Percentiles rank a stretch among this genome's conserved stretches.
phyloP scores from a whole-genome alignment of 176 grass and related monocot genomes.

The Oryza meridionalis region DNA sequence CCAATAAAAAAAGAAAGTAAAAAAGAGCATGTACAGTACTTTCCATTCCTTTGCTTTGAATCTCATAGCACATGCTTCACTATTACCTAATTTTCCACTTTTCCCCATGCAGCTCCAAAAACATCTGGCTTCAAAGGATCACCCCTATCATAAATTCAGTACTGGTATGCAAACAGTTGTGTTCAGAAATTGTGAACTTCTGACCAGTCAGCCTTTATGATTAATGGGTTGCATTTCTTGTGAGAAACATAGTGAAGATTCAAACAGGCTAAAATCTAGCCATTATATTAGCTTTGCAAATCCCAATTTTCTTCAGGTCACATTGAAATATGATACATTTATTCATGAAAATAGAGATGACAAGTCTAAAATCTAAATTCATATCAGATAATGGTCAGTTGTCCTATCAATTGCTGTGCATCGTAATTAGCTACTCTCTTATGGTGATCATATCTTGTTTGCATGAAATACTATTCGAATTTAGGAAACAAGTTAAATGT shows the following conservation, averaged over 20 bases:
- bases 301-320: neutral
- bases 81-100: slow-evolving; percentile 15
- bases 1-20: neutral
- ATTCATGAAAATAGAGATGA: neutral
- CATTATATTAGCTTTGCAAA: neutral
- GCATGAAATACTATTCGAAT: neutral
- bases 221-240: neutral
- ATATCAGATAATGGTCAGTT: neutral
- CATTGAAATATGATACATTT: neutral
- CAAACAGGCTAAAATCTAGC: neutral
- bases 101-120: slow-evolving; percentile 65
- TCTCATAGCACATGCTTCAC: neutral
- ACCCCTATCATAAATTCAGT: slow-evolving; percentile 95
- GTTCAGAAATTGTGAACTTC: neutral
- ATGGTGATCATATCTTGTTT: slow-evolving; percentile 8
- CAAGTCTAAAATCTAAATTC: neutral
- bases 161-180: slow-evolving; percentile 55
- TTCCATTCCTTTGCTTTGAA: neutral
- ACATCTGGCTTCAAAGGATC: slow-evolving; percentile 83
- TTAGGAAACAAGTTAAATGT: neutral
- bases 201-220: neutral
- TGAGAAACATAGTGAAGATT: neutral
- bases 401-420: neutral
- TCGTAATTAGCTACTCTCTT: neutral
- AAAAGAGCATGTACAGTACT: neutral